phyloP scores from a whole-genome alignment of 495 filamentous ascomycete species.

The Oleoguttula mirabilis region DNA sequence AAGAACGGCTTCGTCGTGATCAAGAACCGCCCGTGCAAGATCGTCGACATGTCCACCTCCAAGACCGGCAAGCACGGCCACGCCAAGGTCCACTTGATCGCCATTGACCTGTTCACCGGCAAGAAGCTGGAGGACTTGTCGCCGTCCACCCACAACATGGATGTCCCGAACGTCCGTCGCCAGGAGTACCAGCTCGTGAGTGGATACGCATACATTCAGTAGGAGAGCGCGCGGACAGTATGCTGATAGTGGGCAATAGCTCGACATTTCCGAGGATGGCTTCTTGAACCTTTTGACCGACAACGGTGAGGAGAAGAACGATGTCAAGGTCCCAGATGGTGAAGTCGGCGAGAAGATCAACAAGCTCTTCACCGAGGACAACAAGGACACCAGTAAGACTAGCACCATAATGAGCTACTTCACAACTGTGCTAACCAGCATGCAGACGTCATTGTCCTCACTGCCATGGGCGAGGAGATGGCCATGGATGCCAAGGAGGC shows the following conservation, averaged over 20 bases:
- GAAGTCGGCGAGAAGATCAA: conserved; percentile 73
- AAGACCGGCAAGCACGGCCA: conserved; percentile 99
- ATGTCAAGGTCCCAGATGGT: conserved; percentile 85
- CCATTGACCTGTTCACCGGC: conserved; percentile 96
- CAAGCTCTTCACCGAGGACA: conserved; percentile 60
- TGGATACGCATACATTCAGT: too few relatives aligned
- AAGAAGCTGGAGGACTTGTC: conserved; percentile 99
- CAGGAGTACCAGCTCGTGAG: conserved; percentile 89
- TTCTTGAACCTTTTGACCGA: conserved; percentile 83
- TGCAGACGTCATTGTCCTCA: conserved; percentile 76
- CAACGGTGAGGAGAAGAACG: conserved; percentile 74
- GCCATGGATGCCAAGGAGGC: conserved; percentile 92
- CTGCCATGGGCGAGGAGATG: conserved; percentile 89
- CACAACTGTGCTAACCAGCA: neutral
- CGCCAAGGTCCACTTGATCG: conserved; percentile 97
- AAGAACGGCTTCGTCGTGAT: conserved; percentile 99
- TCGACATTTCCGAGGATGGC: conserved; percentile 78
- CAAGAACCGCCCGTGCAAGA: conserved; percentile 98
- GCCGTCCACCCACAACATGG: conserved; percentile 99
- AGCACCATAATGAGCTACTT: neutral
- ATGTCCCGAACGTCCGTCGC: conserved; percentile 84
- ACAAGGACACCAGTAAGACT: conserved; percentile 73
- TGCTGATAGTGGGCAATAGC: conserved; percentile 34
- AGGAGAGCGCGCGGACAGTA: too few relatives aligned
- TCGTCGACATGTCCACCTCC: conserved; percentile 99